Conservation (phyloP, 1,284 basidiomycete species). For the Takashimella tepidaria region DNA sequence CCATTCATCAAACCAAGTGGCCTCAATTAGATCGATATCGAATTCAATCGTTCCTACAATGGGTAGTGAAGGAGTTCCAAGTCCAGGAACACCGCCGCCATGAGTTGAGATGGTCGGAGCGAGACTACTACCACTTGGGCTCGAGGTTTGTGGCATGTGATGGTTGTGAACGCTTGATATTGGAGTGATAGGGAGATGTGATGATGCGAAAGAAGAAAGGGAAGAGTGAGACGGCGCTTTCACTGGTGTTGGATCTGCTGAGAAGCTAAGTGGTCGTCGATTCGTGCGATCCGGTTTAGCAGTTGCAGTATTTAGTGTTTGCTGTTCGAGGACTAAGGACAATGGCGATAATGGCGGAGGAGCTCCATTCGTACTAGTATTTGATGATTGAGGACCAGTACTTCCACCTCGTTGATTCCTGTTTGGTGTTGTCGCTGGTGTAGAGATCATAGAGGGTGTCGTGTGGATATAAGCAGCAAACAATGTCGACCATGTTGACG, state of each 20-base stretch:
- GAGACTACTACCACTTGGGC: not conserved
- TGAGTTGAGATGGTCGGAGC: not conserved
- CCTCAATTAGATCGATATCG: conserved; percentile 38
- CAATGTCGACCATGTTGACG: conserved; percentile 33
- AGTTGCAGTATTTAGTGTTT: too few species aligned
- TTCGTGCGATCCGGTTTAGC: not conserved
- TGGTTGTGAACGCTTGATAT: conserved; percentile 10
- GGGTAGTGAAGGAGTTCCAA: conserved; percentile 7
- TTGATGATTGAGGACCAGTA: too few species aligned
- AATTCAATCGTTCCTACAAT: conserved; percentile 46
- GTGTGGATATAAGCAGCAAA: conserved; percentile 22
- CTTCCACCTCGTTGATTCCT: not conserved
- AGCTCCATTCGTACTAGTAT: not conserved
- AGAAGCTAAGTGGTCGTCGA: not conserved
- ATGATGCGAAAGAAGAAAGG: conserved; percentile 13
- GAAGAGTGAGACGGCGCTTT: conserved; percentile 5
- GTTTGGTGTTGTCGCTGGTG: conserved; percentile 6
- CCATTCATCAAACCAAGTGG: conserved; percentile 40
- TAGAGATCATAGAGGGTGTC: not conserved
- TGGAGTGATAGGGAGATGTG: conserved; percentile 20
- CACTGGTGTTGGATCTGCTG: not conserved
- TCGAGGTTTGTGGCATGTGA: not conserved
- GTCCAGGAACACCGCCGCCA: too few species aligned
- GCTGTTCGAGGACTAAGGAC: conserved; percentile 13
- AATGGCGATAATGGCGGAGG: conserved; percentile 21